Evolutionary conservation across 2,329 filamentous ascomycete genomes (phyloP).

Genomic region (Diaporthe helianthi): DNA sequence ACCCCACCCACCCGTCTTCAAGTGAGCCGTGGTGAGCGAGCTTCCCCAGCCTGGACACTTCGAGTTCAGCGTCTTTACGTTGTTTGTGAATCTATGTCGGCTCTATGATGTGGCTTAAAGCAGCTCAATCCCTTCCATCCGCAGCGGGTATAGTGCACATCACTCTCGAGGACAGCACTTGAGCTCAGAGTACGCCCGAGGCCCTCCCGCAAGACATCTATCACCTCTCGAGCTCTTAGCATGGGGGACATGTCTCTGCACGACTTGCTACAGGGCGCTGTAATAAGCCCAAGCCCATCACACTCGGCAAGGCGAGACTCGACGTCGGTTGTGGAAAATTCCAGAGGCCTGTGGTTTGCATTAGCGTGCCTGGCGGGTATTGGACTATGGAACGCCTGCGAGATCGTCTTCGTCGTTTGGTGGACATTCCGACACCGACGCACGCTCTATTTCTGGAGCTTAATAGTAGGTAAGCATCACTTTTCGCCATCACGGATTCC

Average conservation of each 20-base stretch:
- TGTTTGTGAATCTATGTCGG: neutral
- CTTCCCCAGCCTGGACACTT: neutral
- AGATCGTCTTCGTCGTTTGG: constrained; percentile 26
- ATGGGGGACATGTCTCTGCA: neutral
- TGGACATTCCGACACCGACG: constrained; percentile 21
- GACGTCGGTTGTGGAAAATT: neutral
- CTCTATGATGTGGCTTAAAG: neutral
- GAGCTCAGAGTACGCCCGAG: no score
- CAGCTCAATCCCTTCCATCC: neutral
- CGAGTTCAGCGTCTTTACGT: neutral
- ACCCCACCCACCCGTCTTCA: neutral
- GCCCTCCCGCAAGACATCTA: neutral
- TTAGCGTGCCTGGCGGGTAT: constrained; percentile 22
- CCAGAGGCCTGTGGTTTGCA: constrained; percentile 6
- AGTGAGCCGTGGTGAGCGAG: neutral
- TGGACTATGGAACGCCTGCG: constrained; percentile 24
- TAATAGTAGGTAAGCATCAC: no score
- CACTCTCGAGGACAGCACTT: neutral
- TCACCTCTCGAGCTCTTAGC: neutral
- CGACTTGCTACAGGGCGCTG: neutral
- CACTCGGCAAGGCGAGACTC: neutral
- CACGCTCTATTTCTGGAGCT: constrained; percentile 25
- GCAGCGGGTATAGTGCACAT: neutral
- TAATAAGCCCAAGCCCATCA: neutral
- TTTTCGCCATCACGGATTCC: no score